Base-by-base conservation (phyloP, 306 rosid species). In the Betula pendula region DNA sequence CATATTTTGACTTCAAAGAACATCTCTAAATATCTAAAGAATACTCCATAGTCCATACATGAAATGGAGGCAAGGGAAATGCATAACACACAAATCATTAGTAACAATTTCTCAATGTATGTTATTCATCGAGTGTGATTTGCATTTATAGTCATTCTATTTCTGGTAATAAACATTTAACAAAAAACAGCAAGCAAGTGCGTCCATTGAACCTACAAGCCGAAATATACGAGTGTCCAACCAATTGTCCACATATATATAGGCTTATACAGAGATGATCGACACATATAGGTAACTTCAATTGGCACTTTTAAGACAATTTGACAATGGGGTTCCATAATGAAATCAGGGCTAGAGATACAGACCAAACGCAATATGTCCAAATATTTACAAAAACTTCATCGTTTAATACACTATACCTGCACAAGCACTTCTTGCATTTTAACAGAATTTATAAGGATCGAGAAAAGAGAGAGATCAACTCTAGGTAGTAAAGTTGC, bases 401-500 rank as follows among this genome's bases (percentile, higher is more conserved):
- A 80, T 53, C 73, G 27, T 24, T 55, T 24, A 56, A 75, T 73
- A 72, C 53, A 47, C 38, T 59, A 52, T 87, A 94, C 98, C 98
- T 95, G 98, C 85, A 92, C 93, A 89, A 89, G 96, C 79, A 87
- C 88, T 83, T 95, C 98, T 85, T 85, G 88, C 56, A 86, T 81
- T 82, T 83, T 87, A 60, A 92, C 97, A 72, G 91, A 84, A 70
- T 89, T 92, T 76, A 95, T 87, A 50, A 92, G 96, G 84, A 95
- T 87, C 15, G 98, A 92, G 80, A 95, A 95, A 76, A 95, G 97
- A 60, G 98, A 95, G 55, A 95, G 85, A 89, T 95, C 88, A 55
- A 92, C 89, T 1, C 86, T 91, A 9, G 98, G 91, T 60, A 95
- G 92, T 60, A 92, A 87, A 63, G 97, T 95, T 70, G 98, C 98